Base-by-base conservation (phyloP, 139 green algal species). In the Marvania coccoides region DNA sequence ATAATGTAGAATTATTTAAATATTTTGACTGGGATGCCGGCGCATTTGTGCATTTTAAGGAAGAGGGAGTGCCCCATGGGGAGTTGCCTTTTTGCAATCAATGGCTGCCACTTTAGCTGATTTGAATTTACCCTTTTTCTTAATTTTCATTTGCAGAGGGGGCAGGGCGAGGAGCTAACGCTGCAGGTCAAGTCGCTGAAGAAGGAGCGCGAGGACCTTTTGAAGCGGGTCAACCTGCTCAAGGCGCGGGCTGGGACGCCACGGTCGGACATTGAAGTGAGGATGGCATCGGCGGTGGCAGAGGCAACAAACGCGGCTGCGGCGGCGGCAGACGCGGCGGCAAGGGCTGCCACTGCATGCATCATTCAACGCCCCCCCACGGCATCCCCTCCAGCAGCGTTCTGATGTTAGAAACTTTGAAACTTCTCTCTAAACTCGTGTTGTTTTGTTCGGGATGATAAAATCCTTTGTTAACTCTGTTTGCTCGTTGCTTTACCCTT, bases 251-350 rank as follows among this genome's bases (percentile, higher is more conserved):
- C 62, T 15, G 34, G 35, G 15, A 66, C 57, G 23, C 75, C 75
- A 7, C 45, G 65, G 6, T 63, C 64, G 26, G 63, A 81, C 15
- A 65, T 67, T 33, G 78, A 85, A 66, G 67, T 78, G 47, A 42
- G 58, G 15, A 77, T 85, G 75, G 75, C 74, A 3, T 53, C 60
- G 15, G 75, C 78, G 3, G 67, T 85, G 24, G 71, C 78, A 14
- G 72, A 85, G 34, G 66, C 76, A 12, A 84, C 78, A 1, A 68
- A 71, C 3, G 75, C 78, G 5, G 78, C 78, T 8, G 78, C 78
- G 7, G 78, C 70, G 8, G 76, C 76, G 31, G 76, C 76, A 34
- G 76, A 71, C 19, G 76, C 76, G 39, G 76, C 76, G 15, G 76
- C 76, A 45, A 38, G 63, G 19, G 75, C 75, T 26, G 73, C 75